phyloP scores from a whole-genome alignment of 1,284 basidiomycete species.

The Heterobasidion occidentale region DNA sequence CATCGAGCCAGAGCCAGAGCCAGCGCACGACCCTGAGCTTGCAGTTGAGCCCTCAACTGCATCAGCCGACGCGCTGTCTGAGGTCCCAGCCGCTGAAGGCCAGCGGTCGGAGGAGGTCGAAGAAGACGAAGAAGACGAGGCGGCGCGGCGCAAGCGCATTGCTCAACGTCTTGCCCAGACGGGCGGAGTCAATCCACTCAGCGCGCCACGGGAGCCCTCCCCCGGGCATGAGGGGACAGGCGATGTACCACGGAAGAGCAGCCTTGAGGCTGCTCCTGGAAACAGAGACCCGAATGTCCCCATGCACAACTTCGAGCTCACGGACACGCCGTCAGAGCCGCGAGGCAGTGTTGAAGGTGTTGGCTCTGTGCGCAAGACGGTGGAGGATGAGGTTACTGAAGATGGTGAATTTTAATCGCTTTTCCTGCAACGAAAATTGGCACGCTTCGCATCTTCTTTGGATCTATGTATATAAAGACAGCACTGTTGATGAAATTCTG shows the following conservation, averaged over 20 bases:
- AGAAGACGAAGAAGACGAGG: constrained; percentile 46
- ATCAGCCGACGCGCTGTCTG: neutral
- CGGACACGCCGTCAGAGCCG: neutral
- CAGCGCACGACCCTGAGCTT: neutral
- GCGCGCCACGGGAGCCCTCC: constrained; percentile 23
- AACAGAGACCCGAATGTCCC: too few relatives aligned
- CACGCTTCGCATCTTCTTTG: constrained; percentile 1
- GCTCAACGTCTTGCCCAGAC: constrained; percentile 57
- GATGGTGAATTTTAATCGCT: constrained; percentile 44
- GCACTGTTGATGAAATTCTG: neutral
- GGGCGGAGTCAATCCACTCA: constrained; percentile 59
- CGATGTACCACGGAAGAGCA: neutral
- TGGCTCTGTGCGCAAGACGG: neutral
- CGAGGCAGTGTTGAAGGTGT: neutral
- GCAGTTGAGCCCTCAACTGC: neutral
- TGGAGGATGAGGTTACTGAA: constrained; percentile 6
- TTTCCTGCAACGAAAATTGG: constrained; percentile 1
- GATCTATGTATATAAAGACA: neutral
- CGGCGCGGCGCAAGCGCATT: constrained; percentile 43
- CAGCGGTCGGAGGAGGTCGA: constrained; percentile 1
- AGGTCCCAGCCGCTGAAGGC: neutral
- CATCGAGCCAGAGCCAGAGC: neutral
- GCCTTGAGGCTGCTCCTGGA: neutral
- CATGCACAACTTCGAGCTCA: too few relatives aligned
- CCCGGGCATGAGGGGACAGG: constrained; percentile 5